phyloP scores from a whole-genome alignment of 73 alveolate genomes.

The Stentor roeselii region DNA sequence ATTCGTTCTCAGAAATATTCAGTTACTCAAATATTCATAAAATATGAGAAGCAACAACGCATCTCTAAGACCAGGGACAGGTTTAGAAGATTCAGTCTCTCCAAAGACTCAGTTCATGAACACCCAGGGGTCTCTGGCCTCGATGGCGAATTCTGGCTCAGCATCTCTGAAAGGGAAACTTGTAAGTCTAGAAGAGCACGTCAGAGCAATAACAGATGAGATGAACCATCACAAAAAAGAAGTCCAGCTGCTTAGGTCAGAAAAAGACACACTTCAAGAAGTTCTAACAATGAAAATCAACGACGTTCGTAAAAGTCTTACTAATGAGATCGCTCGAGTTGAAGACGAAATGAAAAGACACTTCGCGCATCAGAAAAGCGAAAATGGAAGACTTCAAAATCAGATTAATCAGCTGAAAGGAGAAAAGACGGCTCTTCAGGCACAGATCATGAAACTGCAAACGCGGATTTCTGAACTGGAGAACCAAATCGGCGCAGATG shows the following conservation, averaged over 20 bases:
- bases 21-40: no score
- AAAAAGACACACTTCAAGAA: slow-evolving; percentile 89
- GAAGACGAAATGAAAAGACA: slow-evolving; percentile 96
- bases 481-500: slow-evolving; percentile 68
- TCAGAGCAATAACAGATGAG: slow-evolving; percentile 74
- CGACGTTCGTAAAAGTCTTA: slow-evolving; percentile 92
- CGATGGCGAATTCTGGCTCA: slow-evolving; percentile 41
- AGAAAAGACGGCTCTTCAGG: slow-evolving; percentile 85
- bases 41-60: slow-evolving; percentile 2
- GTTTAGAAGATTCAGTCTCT: not conserved
- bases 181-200: slow-evolving; percentile 40
- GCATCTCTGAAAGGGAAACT: slow-evolving; percentile 68
- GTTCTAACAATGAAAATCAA: slow-evolving; percentile 92
- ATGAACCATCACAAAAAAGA: slow-evolving; percentile 93
- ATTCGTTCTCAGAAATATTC: no score
- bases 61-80: slow-evolving; percentile 2
- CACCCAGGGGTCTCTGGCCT: slow-evolving; percentile 1
- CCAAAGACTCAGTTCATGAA: not conserved
- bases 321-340: slow-evolving; percentile 90
- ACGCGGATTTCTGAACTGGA: slow-evolving; percentile 90
- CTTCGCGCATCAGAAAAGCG: slow-evolving; percentile 85
- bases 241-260: slow-evolving; percentile 83
- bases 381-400: slow-evolving; percentile 82
- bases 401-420: slow-evolving; percentile 82
- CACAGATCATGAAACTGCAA: slow-evolving; percentile 76